A percentile compares a stretch with the other conserved stretches of the same genome.
Conservation (phyloP, 345 rosid species). For the Eucalyptus globulus region DNA sequence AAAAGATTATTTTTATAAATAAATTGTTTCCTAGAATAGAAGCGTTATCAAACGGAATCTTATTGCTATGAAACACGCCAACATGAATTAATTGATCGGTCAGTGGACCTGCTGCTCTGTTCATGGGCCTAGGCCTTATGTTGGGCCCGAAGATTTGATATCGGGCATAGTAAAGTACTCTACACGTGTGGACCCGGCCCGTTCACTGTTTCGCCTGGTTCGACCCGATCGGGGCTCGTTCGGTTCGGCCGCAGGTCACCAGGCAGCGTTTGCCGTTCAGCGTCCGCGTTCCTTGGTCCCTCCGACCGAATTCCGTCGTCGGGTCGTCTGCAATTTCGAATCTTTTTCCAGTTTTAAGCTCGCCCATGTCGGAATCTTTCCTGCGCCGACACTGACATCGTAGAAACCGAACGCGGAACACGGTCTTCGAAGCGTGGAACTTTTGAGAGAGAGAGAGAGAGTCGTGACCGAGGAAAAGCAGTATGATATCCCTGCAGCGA, state of each 20-base stretch:
- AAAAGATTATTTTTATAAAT: too few species aligned
- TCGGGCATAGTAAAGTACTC: background rate
- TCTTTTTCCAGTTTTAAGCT: background rate
- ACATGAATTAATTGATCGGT: background rate
- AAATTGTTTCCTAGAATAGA: accelerated
- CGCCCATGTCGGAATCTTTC: background rate
- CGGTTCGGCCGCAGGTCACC: background rate
- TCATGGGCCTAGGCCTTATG: background rate
- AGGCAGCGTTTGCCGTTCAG: background rate
- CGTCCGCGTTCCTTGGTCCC: background rate
- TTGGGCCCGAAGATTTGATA: background rate
- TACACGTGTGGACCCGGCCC: background rate
- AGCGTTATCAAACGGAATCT: accelerated
- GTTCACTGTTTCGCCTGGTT: background rate
- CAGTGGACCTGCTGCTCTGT: background rate
- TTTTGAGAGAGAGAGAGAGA: background rate
- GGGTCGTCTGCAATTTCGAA: background rate
- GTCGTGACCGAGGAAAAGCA: background rate
- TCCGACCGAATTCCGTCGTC: background rate
- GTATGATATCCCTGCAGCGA: conserved; percentile 15
- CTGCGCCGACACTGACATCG: background rate
- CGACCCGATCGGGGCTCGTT: background rate
- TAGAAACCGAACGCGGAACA: background rate
- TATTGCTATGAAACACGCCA: background rate
- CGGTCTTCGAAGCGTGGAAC: background rate